Percentiles rank a stretch among this genome's conserved stretches.
phyloP scores from a whole-genome alignment of 2,329 filamentous ascomycete species.

The Pyrenophora teres region DNA sequence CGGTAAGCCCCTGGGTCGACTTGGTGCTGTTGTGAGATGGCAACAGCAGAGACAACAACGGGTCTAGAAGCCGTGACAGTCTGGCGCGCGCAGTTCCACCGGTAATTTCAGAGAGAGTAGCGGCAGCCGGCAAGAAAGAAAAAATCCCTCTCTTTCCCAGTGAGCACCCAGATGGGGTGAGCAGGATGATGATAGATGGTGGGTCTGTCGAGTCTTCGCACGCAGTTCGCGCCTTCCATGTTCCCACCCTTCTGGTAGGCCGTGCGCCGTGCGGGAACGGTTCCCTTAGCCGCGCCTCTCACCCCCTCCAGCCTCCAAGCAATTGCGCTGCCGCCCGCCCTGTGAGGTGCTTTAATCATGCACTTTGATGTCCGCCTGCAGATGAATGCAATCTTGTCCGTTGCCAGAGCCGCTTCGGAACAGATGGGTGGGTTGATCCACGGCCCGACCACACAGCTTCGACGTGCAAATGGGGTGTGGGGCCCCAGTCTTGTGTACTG shows the following conservation, averaged over 20 bases:
- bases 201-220: slow-evolving; percentile 13
- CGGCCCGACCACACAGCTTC: neutral
- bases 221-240: slow-evolving; percentile 8
- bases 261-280: slow-evolving; percentile 20
- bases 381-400: neutral
- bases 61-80: no score
- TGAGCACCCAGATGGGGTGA: slow-evolving; percentile 21
- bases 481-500: neutral
- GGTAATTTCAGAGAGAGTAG: neutral
- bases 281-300: slow-evolving; percentile 7
- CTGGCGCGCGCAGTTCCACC: no score
- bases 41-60: neutral
- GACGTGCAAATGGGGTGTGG: neutral
- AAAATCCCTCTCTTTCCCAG: neutral
- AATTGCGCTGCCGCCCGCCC: neutral
- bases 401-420: neutral
- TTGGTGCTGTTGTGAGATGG: slow-evolving; percentile 11
- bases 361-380: no score
- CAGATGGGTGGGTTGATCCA: neutral
- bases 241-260: slow-evolving; percentile 18
- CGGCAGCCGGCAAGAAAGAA: slow-evolving; percentile 1
- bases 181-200: slow-evolving; percentile 12
- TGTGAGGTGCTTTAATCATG: no score
- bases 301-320: neutral
- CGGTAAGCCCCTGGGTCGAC: slow-evolving; percentile 12